Evolutionary conservation across 192 early-diverging fungal species (phyloP).

Genomic region (Rhizophagus prolifer): DNA sequence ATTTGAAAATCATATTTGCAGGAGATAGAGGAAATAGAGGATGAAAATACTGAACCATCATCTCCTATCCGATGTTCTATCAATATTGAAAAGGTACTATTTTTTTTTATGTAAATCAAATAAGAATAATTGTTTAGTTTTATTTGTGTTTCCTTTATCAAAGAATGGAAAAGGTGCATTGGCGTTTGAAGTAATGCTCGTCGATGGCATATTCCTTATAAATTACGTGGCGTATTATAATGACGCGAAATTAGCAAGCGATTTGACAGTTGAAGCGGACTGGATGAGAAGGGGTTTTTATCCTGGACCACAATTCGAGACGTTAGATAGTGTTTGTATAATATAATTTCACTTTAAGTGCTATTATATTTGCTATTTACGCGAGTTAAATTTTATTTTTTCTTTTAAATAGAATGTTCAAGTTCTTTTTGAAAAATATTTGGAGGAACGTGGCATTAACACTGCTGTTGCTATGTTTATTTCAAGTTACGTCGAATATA

Average conservation of each 20-base stretch:
- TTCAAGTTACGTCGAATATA: conserved; percentile 86
- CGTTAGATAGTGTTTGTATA: conserved; percentile 72
- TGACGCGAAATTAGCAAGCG: conserved; percentile 60
- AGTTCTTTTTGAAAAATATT: conserved; percentile 67
- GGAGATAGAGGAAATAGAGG: conserved; percentile 54
- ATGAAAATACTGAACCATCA: conserved; percentile 45
- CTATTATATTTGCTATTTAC: neutral
- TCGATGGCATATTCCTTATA: conserved; percentile 85
- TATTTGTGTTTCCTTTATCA: neutral
- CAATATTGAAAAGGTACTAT: conserved; percentile 71
- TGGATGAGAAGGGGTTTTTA: conserved; percentile 85
- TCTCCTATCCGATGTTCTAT: conserved; percentile 81
- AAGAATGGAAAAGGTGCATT: conserved; percentile 72
- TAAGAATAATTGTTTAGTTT: neutral
- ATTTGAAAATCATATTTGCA: neutral
- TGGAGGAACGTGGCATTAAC: conserved; percentile 89
- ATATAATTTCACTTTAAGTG: neutral
- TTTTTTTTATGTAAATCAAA: neutral
- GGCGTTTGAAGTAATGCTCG: conserved; percentile 74
- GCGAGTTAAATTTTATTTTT: neutral
- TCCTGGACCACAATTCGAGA: conserved; percentile 87
- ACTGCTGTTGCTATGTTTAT: conserved; percentile 82
- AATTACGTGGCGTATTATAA: conserved; percentile 75
- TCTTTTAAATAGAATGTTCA: conserved; percentile 52
- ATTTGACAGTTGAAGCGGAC: conserved; percentile 76